phyloP scores from a whole-genome alignment of 371 early-diverging fungal genomes.

The Apophysomyces ossiformis region DNA sequence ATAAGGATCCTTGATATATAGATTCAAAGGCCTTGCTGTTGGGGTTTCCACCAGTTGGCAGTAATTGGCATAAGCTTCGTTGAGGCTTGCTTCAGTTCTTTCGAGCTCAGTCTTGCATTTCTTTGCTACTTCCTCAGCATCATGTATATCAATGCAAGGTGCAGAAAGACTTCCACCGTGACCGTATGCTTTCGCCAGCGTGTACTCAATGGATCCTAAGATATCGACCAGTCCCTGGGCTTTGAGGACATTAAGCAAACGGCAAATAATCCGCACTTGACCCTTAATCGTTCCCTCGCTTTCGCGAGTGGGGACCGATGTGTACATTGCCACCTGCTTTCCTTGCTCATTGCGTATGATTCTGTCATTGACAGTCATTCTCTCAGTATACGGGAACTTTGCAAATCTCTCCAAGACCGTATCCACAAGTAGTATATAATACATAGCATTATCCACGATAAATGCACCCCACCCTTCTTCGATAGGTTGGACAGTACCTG shows the following conservation, averaged over 20 bases:
- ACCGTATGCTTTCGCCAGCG: slow-evolving; percentile 9
- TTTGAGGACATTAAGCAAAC: slow-evolving; percentile 32
- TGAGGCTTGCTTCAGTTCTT: not conserved
- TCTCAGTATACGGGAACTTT: slow-evolving; percentile 25
- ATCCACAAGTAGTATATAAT: slow-evolving; percentile 32
- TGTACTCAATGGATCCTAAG: slow-evolving; percentile 22
- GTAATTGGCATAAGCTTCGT: slow-evolving; percentile 2
- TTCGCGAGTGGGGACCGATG: not conserved
- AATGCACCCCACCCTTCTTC: slow-evolving; percentile 29
- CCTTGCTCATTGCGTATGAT: not conserved
- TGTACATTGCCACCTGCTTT: not conserved
- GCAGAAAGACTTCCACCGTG: not conserved
- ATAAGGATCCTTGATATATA: slow-evolving; percentile 1
- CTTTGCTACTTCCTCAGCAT: not conserved
- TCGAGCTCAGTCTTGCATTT: not conserved
- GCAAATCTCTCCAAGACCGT: slow-evolving; percentile 32
- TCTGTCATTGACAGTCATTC: not conserved
- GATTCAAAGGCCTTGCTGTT: not conserved
- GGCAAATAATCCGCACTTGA: slow-evolving; percentile 31
- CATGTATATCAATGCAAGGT: not conserved
- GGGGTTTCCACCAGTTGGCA: slow-evolving; percentile 4
- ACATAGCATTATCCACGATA: slow-evolving; percentile 37
- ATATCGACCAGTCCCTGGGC: slow-evolving; percentile 23
- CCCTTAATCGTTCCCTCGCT: slow-evolving; percentile 15
- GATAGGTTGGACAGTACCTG: slow-evolving; percentile 13